Evolutionary conservation across 139 green algal genomes (phyloP).

Genomic region (Penium margaritaceum): DNA sequence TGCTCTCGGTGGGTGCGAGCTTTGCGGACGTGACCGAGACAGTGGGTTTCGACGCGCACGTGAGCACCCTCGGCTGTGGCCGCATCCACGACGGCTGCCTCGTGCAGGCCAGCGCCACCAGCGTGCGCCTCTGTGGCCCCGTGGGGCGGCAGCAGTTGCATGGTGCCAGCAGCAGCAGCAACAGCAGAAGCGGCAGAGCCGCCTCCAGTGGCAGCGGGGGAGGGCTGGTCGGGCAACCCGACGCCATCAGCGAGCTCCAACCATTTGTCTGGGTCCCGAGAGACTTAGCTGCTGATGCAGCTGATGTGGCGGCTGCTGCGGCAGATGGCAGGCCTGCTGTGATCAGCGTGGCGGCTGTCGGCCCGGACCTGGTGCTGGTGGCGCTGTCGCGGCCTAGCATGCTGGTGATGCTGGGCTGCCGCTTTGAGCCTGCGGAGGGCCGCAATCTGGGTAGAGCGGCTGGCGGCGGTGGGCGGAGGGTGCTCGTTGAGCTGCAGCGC

Average conservation of each 20-base stretch:
- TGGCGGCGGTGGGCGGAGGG: no score
- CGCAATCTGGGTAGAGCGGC: not conserved
- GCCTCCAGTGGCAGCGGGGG: not conserved
- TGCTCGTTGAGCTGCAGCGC: slow-evolving; percentile 24
- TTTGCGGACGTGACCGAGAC: slow-evolving; percentile 39
- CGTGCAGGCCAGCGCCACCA: slow-evolving; percentile 15
- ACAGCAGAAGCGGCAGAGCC: not conserved
- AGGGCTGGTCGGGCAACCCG: no score
- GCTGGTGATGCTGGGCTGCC: slow-evolving; percentile 19
- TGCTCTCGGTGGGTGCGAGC: slow-evolving; percentile 29
- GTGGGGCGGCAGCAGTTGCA: no score
- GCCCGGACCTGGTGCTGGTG: slow-evolving; percentile 17
- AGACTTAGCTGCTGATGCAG: not conserved
- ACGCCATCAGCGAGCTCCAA: no score
- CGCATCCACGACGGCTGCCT: slow-evolving; percentile 25
- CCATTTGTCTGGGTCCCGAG: no score
- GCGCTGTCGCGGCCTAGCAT: slow-evolving; percentile 8
- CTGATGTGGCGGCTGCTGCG: not conserved
- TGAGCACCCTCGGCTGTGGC: slow-evolving; percentile 28
- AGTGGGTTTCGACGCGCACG: slow-evolving; percentile 13
- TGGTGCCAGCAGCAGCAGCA: not conserved
- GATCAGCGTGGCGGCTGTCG: slow-evolving; percentile 25
- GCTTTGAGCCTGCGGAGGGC: not conserved
- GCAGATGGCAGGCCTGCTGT: not conserved
- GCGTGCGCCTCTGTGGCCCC: slow-evolving; percentile 21